Evolutionary conservation across 768 basidiomycete genomes (phyloP).

Genomic region (Boletus insuetus): DNA sequence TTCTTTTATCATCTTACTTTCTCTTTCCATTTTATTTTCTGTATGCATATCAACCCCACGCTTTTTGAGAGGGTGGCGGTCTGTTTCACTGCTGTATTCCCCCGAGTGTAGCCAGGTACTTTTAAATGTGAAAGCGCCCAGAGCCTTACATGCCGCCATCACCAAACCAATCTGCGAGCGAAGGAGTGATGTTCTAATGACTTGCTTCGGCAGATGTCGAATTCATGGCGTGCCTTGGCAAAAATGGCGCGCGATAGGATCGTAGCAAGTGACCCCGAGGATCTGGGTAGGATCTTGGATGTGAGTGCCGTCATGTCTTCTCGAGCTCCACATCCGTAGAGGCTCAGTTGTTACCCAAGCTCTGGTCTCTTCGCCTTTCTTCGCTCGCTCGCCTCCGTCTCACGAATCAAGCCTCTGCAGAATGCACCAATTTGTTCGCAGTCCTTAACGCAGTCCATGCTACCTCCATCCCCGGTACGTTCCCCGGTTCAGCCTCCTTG

Average conservation of each 20-base stretch:
- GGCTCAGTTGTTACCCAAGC: constrained; percentile 38
- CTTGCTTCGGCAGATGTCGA: constrained; percentile 61
- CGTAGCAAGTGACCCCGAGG: constrained; percentile 66
- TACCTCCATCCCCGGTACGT: constrained; percentile 48
- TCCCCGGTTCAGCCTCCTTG: constrained; percentile 39
- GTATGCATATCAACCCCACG: constrained; percentile 18
- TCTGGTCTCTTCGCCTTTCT: constrained; percentile 83
- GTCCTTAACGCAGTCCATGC: constrained; percentile 62
- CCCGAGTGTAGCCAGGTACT: constrained; percentile 19
- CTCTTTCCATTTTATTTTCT: constrained; percentile 18
- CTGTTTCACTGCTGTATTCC: constrained; percentile 23
- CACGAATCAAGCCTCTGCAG: constrained; percentile 84
- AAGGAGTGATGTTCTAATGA: constrained; percentile 13
- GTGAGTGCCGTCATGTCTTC: constrained; percentile 41
- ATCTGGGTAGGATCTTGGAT: constrained; percentile 59
- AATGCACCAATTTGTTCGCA: constrained; percentile 76
- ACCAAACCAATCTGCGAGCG: background rate
- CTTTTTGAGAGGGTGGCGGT: constrained; percentile 7
- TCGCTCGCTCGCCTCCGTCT: constrained; percentile 77
- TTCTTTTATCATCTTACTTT: constrained; percentile 20
- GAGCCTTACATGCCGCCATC: background rate
- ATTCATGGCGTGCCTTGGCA: constrained; percentile 85
- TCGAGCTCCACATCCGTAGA: background rate
- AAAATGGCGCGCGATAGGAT: constrained; percentile 79
- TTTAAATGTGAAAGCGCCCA: constrained; percentile 10